Conservation (phyloP, 2,329 filamentous ascomycete species). For the Emericellopsis cladophorae region DNA sequence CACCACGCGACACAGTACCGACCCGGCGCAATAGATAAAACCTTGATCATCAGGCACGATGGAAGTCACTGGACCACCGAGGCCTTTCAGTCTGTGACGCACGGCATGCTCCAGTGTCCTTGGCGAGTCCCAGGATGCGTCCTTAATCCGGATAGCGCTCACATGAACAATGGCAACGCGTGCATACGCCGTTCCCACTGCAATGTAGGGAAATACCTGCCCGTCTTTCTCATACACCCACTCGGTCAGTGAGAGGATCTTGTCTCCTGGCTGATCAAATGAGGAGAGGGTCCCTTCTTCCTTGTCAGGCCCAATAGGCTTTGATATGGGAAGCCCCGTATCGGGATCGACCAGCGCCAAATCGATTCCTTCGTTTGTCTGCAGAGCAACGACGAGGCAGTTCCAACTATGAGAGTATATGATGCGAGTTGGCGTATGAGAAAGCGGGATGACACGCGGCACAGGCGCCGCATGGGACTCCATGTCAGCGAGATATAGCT, state of each 20-base stretch:
- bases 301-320: slow-evolving; percentile 24
- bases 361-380: slow-evolving; percentile 27
- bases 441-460: slow-evolving; percentile 32
- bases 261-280: slow-evolving; percentile 43
- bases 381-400: slow-evolving; percentile 40
- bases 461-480: slow-evolving; percentile 30
- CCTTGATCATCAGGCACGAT: slow-evolving; percentile 41
- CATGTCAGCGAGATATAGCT: slow-evolving; percentile 40
- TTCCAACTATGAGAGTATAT: slow-evolving; percentile 41
- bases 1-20: slow-evolving; percentile 40
- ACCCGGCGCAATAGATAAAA: slow-evolving; percentile 43
- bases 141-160: too few species aligned
- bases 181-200: slow-evolving; percentile 34
- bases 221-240: slow-evolving; percentile 48
- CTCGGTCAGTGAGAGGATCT: slow-evolving; percentile 47
- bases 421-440: slow-evolving; percentile 35
- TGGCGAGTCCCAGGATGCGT: slow-evolving; percentile 10
- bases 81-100: slow-evolving; percentile 21
- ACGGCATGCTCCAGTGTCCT: slow-evolving; percentile 32
- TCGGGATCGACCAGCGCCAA: slow-evolving; percentile 44
- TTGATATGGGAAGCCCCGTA: slow-evolving; percentile 38
- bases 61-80: slow-evolving; percentile 38
- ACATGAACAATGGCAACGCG: too few species aligned
- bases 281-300: slow-evolving; percentile 23
- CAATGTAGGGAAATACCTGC: slow-evolving; percentile 49